A percentile compares a stretch with the other conserved stretches of the same genome.
Conservation (phyloP, 495 filamentous ascomycete species). For the Penicillium crystallinum region DNA sequence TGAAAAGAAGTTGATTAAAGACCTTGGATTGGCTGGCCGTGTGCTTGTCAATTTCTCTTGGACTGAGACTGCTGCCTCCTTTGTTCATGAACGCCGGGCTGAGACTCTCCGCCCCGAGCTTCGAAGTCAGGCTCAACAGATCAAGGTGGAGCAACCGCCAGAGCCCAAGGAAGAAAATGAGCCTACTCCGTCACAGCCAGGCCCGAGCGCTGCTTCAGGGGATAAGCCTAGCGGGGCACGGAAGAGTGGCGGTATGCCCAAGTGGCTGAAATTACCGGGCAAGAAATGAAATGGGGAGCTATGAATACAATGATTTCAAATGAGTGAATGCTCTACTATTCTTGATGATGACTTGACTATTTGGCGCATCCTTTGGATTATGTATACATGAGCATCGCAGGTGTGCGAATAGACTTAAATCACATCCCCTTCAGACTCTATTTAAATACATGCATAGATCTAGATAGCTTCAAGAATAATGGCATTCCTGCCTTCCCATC, state of each 20-base stretch:
- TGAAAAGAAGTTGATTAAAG: constrained; percentile 57
- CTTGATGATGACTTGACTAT: constrained; percentile 4
- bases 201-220: constrained; percentile 33
- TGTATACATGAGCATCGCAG: not conserved
- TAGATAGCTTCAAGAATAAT: too few relatives aligned
- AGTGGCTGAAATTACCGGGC: constrained; percentile 64
- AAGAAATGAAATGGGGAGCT: constrained; percentile 40
- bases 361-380: not conserved
- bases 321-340: constrained; percentile 7
- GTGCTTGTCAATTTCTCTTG: constrained; percentile 76
- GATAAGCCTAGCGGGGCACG: constrained; percentile 37
- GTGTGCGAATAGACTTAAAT: not conserved
- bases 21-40: constrained; percentile 61
- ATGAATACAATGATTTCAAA: not conserved
- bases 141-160: constrained; percentile 51
- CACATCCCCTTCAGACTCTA: not conserved
- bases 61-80: constrained; percentile 54
- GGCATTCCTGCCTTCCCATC: too few relatives aligned
- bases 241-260: constrained; percentile 50
- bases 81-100: constrained; percentile 31
- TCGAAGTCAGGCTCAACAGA: constrained; percentile 58
- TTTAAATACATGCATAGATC: too few relatives aligned
- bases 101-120: constrained; percentile 61
- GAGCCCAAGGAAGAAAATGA: constrained; percentile 41
- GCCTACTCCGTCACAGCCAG: constrained; percentile 27